Evolutionary conservation across 2,329 filamentous ascomycete genomes (phyloP).

Genomic region (Claviceps purpurea): DNA sequence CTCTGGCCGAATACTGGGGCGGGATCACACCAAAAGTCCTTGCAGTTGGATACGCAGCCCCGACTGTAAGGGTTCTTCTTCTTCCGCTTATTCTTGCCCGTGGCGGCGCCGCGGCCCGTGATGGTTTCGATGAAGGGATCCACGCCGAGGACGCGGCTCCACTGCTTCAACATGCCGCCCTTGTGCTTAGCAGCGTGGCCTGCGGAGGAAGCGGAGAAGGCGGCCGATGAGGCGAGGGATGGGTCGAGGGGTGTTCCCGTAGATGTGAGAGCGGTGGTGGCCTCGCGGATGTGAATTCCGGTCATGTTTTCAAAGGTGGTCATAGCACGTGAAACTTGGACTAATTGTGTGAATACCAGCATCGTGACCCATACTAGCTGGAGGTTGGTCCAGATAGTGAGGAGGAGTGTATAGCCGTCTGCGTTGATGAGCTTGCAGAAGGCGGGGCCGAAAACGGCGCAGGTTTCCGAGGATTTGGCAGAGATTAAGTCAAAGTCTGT

Average conservation of each 20-base stretch:
- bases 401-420: conserved; percentile 71
- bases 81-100: conserved; percentile 36
- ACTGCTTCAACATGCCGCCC: conserved; percentile 59
- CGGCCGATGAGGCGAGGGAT: conserved; percentile 41
- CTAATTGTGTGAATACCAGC: conserved; percentile 84
- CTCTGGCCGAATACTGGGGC: conserved; percentile 66
- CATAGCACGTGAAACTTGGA: conserved; percentile 83
- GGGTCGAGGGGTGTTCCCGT: conserved; percentile 61
- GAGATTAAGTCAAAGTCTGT: conserved; percentile 51
- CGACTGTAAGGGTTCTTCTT: conserved; percentile 73
- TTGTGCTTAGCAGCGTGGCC: conserved; percentile 40
- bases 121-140: conserved; percentile 92
- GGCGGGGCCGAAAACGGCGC: conserved; percentile 60
- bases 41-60: conserved; percentile 78
- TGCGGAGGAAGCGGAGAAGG: conserved; percentile 25
- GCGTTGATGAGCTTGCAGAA: conserved; percentile 67
- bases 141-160: conserved; percentile 74
- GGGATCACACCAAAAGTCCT: conserved; percentile 91
- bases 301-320: conserved; percentile 97
- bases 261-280: conserved; percentile 65
- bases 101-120: conserved; percentile 63
- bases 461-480: conserved; percentile 39
- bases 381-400: conserved; percentile 65
- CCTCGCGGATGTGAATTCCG: conserved; percentile 46
- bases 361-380: conserved; percentile 96